A percentile compares a stretch with the other conserved stretches of the same genome.
Conservation (phyloP, 2,329 filamentous ascomycete species). For the Fusarium lyarnte region DNA sequence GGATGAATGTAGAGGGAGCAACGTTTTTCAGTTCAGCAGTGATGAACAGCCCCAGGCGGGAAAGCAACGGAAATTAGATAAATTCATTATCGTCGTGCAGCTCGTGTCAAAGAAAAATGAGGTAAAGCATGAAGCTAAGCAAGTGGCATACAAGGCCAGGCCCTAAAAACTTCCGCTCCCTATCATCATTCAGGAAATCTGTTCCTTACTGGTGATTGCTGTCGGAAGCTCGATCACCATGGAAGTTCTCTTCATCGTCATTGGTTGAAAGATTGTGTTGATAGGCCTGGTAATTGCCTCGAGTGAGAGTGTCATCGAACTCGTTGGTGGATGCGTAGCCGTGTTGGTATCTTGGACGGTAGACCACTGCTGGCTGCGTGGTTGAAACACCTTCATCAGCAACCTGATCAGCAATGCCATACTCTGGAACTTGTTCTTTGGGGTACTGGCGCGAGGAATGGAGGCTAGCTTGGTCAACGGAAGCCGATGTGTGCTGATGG, state of each 20-base stretch:
- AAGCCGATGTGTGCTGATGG: slow-evolving; percentile 14
- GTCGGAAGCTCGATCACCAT: neutral
- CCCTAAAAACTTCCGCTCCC: neutral
- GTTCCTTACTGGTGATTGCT: neutral
- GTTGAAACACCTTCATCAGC: neutral
- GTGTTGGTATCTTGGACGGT: neutral
- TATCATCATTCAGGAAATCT: neutral
- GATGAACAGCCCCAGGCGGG: neutral
- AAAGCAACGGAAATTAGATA: neutral
- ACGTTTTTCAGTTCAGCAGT: neutral
- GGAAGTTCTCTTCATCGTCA: neutral
- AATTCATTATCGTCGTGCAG: neutral
- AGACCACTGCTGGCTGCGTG: neutral
- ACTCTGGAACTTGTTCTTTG: neutral
- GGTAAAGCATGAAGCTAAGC: neutral
- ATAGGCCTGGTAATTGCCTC: neutral
- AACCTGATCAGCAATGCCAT: neutral
- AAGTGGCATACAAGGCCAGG: neutral
- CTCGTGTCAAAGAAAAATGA: neutral
- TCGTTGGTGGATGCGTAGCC: neutral
- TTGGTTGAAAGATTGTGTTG: neutral
- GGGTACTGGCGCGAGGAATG: neutral
- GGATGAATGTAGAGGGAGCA: neutral
- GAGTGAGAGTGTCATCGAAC: neutral
- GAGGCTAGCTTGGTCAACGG: neutral